A percentile compares a stretch with the other conserved stretches of the same genome.
Conservation (phyloP, 495 filamentous ascomycete genomes). For the Trichoderma gamsii region DNA sequence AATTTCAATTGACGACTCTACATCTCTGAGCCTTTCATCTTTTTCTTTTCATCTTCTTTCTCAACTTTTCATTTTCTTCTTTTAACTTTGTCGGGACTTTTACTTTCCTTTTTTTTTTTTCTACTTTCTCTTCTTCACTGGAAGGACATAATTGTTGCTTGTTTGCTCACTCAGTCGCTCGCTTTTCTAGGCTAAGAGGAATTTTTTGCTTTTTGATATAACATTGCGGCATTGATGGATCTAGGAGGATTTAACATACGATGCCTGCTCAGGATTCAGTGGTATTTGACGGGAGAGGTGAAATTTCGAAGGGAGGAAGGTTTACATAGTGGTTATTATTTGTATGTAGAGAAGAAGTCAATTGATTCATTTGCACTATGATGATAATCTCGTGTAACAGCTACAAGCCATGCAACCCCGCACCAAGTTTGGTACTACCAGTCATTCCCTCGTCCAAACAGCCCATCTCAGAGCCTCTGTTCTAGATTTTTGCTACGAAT, state of each 20-base stretch:
- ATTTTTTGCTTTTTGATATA: conserved; percentile 4
- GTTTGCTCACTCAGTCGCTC: neutral
- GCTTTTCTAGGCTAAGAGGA: neutral
- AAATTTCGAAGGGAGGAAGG: neutral
- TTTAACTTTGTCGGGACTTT: neutral
- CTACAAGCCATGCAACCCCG: too few relatives aligned
- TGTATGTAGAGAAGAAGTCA: neutral
- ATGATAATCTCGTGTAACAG: neutral
- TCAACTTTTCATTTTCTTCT: neutral
- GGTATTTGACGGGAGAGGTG: neutral
- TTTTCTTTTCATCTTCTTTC: neutral
- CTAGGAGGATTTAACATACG: neutral
- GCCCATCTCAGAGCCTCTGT: too few relatives aligned
- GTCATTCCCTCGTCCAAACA: too few relatives aligned
- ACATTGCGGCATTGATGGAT: neutral
- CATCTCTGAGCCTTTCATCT: neutral
- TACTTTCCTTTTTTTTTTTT: neutral
- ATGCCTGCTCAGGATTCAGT: neutral
- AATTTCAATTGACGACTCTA: neutral
- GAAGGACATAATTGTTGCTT: too few relatives aligned
- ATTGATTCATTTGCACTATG: conserved; percentile 4
- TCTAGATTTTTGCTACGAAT: neutral
- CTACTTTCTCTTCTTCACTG: too few relatives aligned
- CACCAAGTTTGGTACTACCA: too few relatives aligned
- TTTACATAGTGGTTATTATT: neutral